Conservation (phyloP, 768 basidiomycete species). For the Holtermanniella nyarrowii region DNA sequence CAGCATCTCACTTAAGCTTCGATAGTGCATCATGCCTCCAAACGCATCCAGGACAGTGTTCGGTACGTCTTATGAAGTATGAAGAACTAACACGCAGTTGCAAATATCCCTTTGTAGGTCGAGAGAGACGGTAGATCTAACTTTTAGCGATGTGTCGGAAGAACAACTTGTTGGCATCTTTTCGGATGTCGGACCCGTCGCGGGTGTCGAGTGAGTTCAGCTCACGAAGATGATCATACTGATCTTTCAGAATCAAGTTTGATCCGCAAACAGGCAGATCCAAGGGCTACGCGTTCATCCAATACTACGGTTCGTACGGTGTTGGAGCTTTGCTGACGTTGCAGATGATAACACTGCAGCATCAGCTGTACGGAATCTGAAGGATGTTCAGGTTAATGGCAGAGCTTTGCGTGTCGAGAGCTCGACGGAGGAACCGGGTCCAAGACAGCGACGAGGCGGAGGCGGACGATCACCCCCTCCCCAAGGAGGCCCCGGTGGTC, state of each 20-base stretch:
- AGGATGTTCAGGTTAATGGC: slow-evolving; percentile 83
- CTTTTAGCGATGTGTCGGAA: slow-evolving; percentile 40
- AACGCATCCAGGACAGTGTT: slow-evolving; percentile 18
- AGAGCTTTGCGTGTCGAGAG: slow-evolving; percentile 87
- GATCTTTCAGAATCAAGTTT: slow-evolving; percentile 29
- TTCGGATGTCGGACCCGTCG: slow-evolving; percentile 40
- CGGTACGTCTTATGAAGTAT: slow-evolving; percentile 7
- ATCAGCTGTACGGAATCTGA: slow-evolving; percentile 91
- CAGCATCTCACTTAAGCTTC: too few species aligned
- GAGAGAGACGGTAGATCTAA: background rate
- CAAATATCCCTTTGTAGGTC: slow-evolving; percentile 3
- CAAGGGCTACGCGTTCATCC: slow-evolving; percentile 41
- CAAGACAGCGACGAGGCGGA: slow-evolving; percentile 8
- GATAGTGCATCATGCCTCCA: slow-evolving; percentile 11
- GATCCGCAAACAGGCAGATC: slow-evolving; percentile 38
- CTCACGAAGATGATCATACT: background rate
- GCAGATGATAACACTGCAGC: slow-evolving; percentile 86
- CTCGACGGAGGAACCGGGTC: slow-evolving; percentile 32
- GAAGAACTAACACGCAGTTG: background rate
- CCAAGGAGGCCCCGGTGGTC: slow-evolving; percentile 49
- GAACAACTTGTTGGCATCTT: slow-evolving; percentile 40
- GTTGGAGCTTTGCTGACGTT: background rate
- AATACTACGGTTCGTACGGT: slow-evolving; percentile 36
- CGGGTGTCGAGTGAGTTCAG: slow-evolving; percentile 34
- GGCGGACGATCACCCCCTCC: slow-evolving; percentile 4